These are phyloP conservation scores for Jamesozyma rosinii DNA, from an alignment of 805 yeast species.

Conservation along the genomic window DNA sequence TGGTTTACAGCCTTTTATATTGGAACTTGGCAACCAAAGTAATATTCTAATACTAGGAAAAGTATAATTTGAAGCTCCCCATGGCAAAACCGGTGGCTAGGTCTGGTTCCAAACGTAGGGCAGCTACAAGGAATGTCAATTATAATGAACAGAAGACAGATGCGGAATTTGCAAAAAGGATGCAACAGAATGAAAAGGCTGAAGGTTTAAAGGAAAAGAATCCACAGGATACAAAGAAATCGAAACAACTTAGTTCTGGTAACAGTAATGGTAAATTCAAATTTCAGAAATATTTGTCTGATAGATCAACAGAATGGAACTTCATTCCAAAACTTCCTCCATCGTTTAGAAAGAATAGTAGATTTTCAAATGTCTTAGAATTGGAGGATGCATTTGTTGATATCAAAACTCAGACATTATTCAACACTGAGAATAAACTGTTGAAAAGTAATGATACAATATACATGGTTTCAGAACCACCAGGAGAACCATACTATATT, in stretches of 20 bases:
- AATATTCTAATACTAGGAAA: too few relatives aligned
- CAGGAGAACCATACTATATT: slow-evolving; percentile 88
- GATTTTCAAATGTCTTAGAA: slow-evolving; percentile 33
- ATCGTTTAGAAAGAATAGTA: slow-evolving; percentile 22
- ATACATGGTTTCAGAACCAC: slow-evolving; percentile 82
- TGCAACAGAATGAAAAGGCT: slow-evolving; percentile 13
- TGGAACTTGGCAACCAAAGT: too few relatives aligned
- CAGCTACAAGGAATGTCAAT: slow-evolving; percentile 18
- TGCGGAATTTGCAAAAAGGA: slow-evolving; percentile 15
- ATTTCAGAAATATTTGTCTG: slow-evolving; percentile 20
- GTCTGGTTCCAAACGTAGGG: slow-evolving; percentile 5
- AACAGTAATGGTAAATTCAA: slow-evolving; percentile 7
- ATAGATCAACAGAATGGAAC: slow-evolving; percentile 22
- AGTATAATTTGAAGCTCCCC: background rate
- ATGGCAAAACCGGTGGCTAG: slow-evolving; percentile 3
- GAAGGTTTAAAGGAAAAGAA: background rate
- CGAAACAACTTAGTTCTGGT: too few relatives aligned
- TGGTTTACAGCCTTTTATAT: too few relatives aligned
- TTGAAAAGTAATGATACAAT: slow-evolving; percentile 45
- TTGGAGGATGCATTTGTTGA: slow-evolving; percentile 33
- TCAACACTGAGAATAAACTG: slow-evolving; percentile 12
- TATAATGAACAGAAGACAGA: slow-evolving; percentile 25
- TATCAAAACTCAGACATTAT: slow-evolving; percentile 21
- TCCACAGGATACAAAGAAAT: background rate
- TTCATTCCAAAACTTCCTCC: slow-evolving; percentile 29